A percentile compares a stretch with the other conserved stretches of the same genome.
Evolutionary conservation across 1,284 basidiomycete genomes (phyloP).

Genomic region (Apiotrichum montevideense): DNA sequence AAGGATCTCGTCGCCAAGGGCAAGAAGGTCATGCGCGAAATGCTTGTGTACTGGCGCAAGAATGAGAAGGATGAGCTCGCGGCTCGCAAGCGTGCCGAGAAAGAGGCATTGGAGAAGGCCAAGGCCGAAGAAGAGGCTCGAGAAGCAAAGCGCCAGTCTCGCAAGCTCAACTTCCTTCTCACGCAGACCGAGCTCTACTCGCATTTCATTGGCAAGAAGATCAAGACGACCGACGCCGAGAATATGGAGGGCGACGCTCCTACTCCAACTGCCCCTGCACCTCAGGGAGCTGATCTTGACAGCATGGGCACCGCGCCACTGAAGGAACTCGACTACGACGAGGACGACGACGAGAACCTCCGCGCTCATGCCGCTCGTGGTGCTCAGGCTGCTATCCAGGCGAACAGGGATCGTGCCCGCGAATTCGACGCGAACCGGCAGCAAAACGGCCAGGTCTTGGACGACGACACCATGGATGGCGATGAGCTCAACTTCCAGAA

Average conservation of each 20-base stretch:
- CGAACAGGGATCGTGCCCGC: constrained; percentile 72
- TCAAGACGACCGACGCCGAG: constrained; percentile 91
- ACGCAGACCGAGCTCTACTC: constrained; percentile 99
- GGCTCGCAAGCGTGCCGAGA: constrained; percentile 86
- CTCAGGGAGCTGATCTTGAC: constrained; percentile 47
- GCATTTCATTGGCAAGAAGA: constrained; percentile 97
- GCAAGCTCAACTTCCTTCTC: constrained; percentile 98
- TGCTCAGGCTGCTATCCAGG: constrained; percentile 79
- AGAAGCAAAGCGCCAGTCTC: constrained; percentile 87
- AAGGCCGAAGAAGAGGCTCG: constrained; percentile 94
- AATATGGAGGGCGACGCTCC: constrained; percentile 56
- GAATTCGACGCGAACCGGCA: constrained; percentile 73
- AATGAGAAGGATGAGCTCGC: constrained; percentile 92
- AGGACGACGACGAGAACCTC: constrained; percentile 86
- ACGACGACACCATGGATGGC: constrained; percentile 54
- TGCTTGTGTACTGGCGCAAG: constrained; percentile 96
- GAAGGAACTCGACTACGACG: constrained; percentile 86
- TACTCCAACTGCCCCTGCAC: constrained; percentile 13
- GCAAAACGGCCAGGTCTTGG: constrained; percentile 51
- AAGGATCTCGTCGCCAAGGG: constrained; percentile 82
- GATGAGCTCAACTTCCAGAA: constrained; percentile 99
- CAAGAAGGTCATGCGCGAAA: constrained; percentile 50
- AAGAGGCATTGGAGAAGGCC: constrained; percentile 81
- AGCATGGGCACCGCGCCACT: constrained; percentile 51
- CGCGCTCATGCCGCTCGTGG: constrained; percentile 82